Percentiles rank a stretch among this genome's conserved stretches.
These are phyloP conservation scores for Quercus suber DNA, from an alignment of 306 rosid species.

Conservation along the genomic window DNA sequence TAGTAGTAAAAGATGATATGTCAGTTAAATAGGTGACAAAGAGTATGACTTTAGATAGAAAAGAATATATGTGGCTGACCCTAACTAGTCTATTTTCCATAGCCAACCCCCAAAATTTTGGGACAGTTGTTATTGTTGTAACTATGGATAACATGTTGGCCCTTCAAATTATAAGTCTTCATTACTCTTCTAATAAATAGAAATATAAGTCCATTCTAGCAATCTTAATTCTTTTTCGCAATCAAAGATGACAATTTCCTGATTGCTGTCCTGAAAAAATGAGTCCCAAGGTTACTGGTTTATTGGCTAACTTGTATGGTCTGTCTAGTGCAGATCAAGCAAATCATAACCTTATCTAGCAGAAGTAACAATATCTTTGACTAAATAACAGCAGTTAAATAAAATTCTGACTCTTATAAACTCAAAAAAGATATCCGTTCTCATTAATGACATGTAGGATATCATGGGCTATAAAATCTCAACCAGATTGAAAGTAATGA, in stretches of 20 bases:
- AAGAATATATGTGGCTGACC: no score
- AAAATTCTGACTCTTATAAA: no score
- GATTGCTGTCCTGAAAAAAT: not conserved
- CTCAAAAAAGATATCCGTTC: no score
- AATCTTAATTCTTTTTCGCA: not conserved
- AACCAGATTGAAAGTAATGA: not conserved
- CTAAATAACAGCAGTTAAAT: no score
- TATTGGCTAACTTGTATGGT: not conserved
- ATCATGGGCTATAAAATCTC: not conserved
- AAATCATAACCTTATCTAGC: not conserved
- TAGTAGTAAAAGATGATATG: no score
- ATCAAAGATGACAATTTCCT: not conserved
- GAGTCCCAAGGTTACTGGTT: not conserved
- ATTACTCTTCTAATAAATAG: not conserved
- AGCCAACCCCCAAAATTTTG: no score
- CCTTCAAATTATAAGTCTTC: not conserved
- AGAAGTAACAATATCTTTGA: not conserved
- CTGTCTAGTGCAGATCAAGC: not conserved
- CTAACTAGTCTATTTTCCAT: no score
- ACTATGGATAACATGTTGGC: not conserved
- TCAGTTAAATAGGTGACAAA: no score
- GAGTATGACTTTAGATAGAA: no score
- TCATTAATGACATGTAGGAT: no score
- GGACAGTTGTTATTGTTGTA: no score
- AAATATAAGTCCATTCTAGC: not conserved